Conservation (phyloP, 2,329 filamentous ascomycete genomes). For the Diaporthe citri region DNA sequence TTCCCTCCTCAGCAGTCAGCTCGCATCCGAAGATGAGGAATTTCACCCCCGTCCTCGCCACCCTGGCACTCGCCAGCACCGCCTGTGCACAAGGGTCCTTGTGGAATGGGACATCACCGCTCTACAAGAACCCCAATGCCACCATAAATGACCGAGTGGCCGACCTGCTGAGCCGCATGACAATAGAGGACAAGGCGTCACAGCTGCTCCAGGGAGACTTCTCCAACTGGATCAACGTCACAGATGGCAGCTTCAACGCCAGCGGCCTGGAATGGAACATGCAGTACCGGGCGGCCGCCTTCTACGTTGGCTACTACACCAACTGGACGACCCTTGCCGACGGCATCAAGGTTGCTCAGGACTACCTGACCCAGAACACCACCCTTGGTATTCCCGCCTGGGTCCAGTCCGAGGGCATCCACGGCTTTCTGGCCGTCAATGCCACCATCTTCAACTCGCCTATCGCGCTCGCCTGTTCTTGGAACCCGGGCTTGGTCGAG, state of each 20-base stretch:
- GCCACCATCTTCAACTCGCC: slow-evolving; percentile 85
- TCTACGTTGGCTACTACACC: slow-evolving; percentile 79
- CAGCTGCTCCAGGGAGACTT: slow-evolving; percentile 80
- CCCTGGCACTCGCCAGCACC: slow-evolving; percentile 36
- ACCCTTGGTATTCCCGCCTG: slow-evolving; percentile 79
- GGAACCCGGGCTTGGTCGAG: slow-evolving; percentile 73
- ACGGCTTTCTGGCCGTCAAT: slow-evolving; percentile 78
- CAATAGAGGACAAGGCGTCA: slow-evolving; percentile 78
- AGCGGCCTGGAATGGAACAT: slow-evolving; percentile 77
- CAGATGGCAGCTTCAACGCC: slow-evolving; percentile 74
- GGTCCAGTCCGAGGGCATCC: slow-evolving; percentile 80
- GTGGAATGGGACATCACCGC: slow-evolving; percentile 46
- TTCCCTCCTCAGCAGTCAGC: background rate
- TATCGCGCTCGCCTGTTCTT: slow-evolving; percentile 79
- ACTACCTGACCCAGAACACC: slow-evolving; percentile 76
- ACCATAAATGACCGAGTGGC: slow-evolving; percentile 73
- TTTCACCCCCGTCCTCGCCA: slow-evolving; percentile 9
- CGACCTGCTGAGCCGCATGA: slow-evolving; percentile 80
- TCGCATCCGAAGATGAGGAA: slow-evolving; percentile 28
- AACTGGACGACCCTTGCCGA: slow-evolving; percentile 72
- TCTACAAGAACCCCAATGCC: slow-evolving; percentile 75
- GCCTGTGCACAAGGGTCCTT: slow-evolving; percentile 33
- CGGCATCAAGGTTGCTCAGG: slow-evolving; percentile 74
- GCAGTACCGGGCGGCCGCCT: slow-evolving; percentile 73
- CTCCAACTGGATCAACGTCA: slow-evolving; percentile 79